Conservation (phyloP, 306 rosid species). For the Citrullus amarus region DNA sequence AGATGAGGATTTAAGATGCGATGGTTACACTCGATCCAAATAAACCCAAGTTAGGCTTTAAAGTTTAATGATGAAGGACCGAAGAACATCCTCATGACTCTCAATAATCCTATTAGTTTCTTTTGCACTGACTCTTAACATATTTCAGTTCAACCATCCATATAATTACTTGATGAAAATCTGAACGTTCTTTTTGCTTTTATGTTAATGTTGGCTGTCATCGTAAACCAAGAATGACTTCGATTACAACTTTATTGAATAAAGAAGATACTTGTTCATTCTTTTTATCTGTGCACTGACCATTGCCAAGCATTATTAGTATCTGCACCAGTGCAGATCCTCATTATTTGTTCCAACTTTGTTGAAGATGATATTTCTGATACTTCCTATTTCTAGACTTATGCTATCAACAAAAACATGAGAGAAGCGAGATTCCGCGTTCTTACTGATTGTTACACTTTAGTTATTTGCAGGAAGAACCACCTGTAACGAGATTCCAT, state of each 20-base stretch:
- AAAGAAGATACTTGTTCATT: background rate
- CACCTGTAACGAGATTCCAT: constrained; percentile 49
- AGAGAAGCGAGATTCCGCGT: background rate
- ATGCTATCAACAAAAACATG: background rate
- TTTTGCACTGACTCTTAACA: too few relatives aligned
- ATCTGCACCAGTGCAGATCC: background rate
- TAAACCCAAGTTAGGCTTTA: too few relatives aligned
- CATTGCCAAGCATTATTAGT: background rate
- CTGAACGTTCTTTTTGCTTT: too few relatives aligned
- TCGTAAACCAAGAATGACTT: background rate
- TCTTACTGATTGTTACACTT: constrained; percentile 24
- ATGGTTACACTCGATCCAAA: too few relatives aligned
- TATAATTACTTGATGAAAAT: too few relatives aligned
- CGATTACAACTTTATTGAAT: background rate
- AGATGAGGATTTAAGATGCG: too few relatives aligned
- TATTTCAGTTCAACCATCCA: too few relatives aligned
- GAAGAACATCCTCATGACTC: too few relatives aligned
- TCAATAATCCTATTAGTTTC: too few relatives aligned
- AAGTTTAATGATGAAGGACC: too few relatives aligned
- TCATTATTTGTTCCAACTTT: background rate
- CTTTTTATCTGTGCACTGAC: background rate
- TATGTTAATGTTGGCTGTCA: background rate
- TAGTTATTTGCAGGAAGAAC: constrained; percentile 58
- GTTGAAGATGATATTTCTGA: background rate
- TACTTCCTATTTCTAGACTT: background rate